Conservation (phyloP, 768 basidiomycete genomes). For the Psilocybe subaeruginosa region DNA sequence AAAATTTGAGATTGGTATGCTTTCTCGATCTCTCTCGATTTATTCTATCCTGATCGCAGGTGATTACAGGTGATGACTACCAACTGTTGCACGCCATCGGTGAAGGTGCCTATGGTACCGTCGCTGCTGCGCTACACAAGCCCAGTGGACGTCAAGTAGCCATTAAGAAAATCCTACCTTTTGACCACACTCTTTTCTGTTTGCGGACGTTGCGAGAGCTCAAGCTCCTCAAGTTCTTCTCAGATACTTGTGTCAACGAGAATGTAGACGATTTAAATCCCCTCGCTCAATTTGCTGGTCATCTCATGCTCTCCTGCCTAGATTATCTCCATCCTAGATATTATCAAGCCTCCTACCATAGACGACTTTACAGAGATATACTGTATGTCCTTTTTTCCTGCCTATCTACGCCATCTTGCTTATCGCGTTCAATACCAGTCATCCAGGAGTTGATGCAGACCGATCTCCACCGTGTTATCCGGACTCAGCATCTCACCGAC, state of each 20-base stretch:
- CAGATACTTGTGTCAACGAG: conserved; percentile 78
- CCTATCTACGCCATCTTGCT: conserved; percentile 1
- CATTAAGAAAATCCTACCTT: conserved; percentile 94
- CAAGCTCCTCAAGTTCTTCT: conserved; percentile 87
- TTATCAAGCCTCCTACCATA: conserved; percentile 77
- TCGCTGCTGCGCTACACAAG: conserved; percentile 85
- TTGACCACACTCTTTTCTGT: conserved; percentile 93
- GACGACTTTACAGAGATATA: conserved; percentile 89
- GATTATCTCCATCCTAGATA: conserved; percentile 94
- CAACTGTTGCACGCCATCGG: conserved; percentile 75
- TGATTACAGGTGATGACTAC: conserved; percentile 66
- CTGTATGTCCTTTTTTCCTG: conserved; percentile 42
- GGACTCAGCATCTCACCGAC: conserved; percentile 87
- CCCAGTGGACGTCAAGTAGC: conserved; percentile 85
- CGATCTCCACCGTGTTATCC: conserved; percentile 88
- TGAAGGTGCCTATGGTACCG: conserved; percentile 90
- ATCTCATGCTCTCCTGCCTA: conserved; percentile 29
- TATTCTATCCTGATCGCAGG: conserved; percentile 10
- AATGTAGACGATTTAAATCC: conserved; percentile 49
- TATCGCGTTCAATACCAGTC: conserved; percentile 42
- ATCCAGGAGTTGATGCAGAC: conserved; percentile 92
- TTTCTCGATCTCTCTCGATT: conserved; percentile 1
- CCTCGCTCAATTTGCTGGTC: conserved; percentile 1
- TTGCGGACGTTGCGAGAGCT: conserved; percentile 89
- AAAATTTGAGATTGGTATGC: conserved; percentile 70